These are phyloP conservation scores for Plasmopara halstedii DNA, from an alignment of 352 stramenopile species.

Conservation along the genomic window DNA sequence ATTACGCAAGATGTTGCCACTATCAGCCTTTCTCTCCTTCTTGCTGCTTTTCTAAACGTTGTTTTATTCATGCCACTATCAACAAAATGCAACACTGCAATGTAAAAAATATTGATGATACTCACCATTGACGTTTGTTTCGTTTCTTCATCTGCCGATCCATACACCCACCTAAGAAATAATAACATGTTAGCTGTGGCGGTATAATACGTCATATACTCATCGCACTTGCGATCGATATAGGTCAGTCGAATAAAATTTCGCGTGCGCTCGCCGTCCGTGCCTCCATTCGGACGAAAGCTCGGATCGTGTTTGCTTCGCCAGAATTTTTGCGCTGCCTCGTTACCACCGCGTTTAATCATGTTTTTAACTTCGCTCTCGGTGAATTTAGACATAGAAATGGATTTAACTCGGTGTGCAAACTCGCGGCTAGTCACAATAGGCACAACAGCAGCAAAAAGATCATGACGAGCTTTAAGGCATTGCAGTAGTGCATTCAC, in stretches of 20 bases:
- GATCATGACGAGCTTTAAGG: not conserved
- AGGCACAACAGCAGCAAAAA: not conserved
- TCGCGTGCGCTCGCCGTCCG: constrained; percentile 71
- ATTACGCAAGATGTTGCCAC: constrained; percentile 45
- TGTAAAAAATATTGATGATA: not conserved
- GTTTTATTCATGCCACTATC: not conserved
- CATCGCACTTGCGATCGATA: constrained; percentile 75
- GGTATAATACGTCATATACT: not conserved
- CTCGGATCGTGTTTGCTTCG: constrained; percentile 72
- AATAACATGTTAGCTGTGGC: not conserved
- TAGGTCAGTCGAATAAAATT: constrained; percentile 87
- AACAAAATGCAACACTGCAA: not conserved
- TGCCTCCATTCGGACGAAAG: constrained; percentile 66
- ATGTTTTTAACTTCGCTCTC: constrained; percentile 88
- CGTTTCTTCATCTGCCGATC: constrained; percentile 49
- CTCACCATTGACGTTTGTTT: constrained; percentile 32
- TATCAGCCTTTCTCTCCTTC: constrained; percentile 33
- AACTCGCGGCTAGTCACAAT: constrained; percentile 72
- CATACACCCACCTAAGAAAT: constrained; percentile 57
- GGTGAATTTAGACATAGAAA: constrained; percentile 91
- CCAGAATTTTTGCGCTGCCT: constrained; percentile 84
- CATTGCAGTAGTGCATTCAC: constrained; percentile 12
- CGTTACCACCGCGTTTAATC: constrained; percentile 84
- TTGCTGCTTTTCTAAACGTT: constrained; percentile 39
- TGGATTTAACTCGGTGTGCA: constrained; percentile 89